Percentiles rank a stretch among this genome's conserved stretches.
phyloP scores from a whole-genome alignment of 495 filamentous ascomycete species.

The Monascus purpureus region DNA sequence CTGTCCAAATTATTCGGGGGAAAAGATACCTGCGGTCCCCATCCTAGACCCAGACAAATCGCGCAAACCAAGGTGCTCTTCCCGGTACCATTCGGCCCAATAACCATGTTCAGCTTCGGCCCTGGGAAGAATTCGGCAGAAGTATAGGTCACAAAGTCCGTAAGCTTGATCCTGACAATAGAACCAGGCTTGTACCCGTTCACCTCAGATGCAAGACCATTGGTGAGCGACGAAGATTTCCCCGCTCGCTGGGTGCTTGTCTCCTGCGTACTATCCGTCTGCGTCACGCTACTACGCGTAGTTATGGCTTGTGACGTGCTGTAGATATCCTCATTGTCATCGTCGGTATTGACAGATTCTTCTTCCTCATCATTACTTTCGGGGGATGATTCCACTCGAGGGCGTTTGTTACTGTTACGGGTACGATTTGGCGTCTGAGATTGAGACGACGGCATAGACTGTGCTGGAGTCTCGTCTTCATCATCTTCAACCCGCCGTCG shows the following conservation, averaged over 20 bases:
- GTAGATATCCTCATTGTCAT: conserved; percentile 4
- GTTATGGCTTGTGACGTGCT: no score
- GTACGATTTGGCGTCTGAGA: conserved; percentile 10
- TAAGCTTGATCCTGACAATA: conserved; percentile 74
- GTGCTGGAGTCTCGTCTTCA: conserved; percentile 13
- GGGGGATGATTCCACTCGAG: conserved; percentile 11
- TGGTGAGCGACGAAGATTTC: no score
- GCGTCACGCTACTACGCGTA: no score
- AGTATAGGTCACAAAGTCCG: conserved; percentile 93
- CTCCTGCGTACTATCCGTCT: no score
- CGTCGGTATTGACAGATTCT: conserved; percentile 1
- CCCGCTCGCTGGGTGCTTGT: no score
- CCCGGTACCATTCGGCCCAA: conserved; percentile 93
- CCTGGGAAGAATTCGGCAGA: conserved; percentile 80
- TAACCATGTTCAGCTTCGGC: conserved; percentile 94
- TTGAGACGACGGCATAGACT: conserved; percentile 7
- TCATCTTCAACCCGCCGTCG: conserved; percentile 11
- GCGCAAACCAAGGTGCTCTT: conserved; percentile 97
- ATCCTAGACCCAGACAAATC: conserved; percentile 88
- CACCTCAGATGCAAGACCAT: conserved; percentile 3
- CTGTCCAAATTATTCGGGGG: neutral
- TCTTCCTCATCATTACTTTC: conserved; percentile 4
- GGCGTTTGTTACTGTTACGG: conserved; percentile 18
- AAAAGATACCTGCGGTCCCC: conserved; percentile 47
- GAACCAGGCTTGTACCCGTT: conserved; percentile 59